Evolutionary conservation across 2,329 filamentous ascomycete species (phyloP).

Genomic region (Penicillium sp.): DNA sequence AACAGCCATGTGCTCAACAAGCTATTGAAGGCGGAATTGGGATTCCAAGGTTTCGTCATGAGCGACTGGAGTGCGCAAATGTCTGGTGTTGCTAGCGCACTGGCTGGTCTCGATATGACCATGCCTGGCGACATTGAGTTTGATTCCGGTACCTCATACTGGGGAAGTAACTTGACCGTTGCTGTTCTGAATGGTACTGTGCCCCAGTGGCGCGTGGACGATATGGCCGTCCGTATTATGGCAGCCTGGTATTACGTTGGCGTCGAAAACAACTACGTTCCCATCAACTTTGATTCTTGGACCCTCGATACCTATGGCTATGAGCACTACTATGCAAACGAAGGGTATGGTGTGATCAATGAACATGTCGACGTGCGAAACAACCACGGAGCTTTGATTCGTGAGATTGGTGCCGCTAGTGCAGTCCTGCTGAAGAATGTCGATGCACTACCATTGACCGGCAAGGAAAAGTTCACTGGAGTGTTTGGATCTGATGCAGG

Average conservation of each 20-base stretch:
- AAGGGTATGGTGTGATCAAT: conserved; percentile 8
- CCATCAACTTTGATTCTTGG: conserved; percentile 29
- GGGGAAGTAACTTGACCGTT: conserved; percentile 11
- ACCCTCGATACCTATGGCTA: conserved; percentile 7
- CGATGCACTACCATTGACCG: conserved; percentile 48
- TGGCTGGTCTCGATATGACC: conserved; percentile 47
- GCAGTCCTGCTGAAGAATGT: conserved; percentile 67
- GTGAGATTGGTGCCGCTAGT: conserved; percentile 71
- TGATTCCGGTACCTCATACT: conserved; percentile 36
- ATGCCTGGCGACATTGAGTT: conserved; percentile 19
- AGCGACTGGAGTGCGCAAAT: conserved; percentile 48
- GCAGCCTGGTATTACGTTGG: conserved; percentile 48
- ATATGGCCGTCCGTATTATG: conserved; percentile 49
- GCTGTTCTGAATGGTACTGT: conserved; percentile 41
- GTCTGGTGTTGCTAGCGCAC: conserved; percentile 44
- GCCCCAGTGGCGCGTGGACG: conserved; percentile 42
- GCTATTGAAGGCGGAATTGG: conserved; percentile 52
- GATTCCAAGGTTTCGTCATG: conserved; percentile 50
- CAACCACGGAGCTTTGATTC: conserved; percentile 69
- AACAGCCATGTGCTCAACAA: conserved; percentile 38
- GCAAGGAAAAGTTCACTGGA: conserved; percentile 43
- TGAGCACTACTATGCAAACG: conserved; percentile 5
- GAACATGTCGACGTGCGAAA: conserved; percentile 59
- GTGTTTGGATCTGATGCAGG: conserved; percentile 53
- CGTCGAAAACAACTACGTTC: conserved; percentile 37